These are phyloP conservation scores for Plasmodium adleri DNA, from an alignment of 169 alveolate species.

Conservation along the genomic window DNA sequence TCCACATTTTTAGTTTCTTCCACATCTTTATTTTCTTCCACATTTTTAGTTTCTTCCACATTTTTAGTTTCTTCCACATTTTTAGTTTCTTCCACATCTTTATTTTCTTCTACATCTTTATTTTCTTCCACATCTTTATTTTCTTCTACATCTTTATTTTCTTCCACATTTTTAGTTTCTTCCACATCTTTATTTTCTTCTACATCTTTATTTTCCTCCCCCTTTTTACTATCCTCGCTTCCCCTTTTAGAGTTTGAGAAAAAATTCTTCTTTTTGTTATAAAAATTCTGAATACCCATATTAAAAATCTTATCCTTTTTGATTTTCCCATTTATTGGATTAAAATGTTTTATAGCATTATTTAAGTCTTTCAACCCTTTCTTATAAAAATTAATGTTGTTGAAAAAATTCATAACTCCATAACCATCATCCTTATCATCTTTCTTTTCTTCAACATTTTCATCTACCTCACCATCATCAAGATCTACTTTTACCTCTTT, in stretches of 20 bases:
- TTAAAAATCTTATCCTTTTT: not conserved
- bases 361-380: slow-evolving; percentile 4
- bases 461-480: not conserved
- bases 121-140: no score
- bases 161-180: not conserved
- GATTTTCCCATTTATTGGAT: not conserved
- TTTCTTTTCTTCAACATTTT: not conserved
- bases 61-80: not conserved
- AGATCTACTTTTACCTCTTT: not conserved
- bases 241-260: not conserved
- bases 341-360: slow-evolving; percentile 16
- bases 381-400: slow-evolving; percentile 8
- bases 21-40: not conserved
- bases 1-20: not conserved
- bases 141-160: no score
- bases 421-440: slow-evolving; percentile 3
- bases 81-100: no score
- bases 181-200: not conserved
- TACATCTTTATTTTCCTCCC: not conserved
- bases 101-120: no score
- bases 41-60: not conserved
- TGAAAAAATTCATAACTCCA: slow-evolving; percentile 22
- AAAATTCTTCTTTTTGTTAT: not conserved
- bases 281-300: slow-evolving; percentile 16
- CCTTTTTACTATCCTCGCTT: not conserved